Evolutionary conservation across 805 yeast species (phyloP), one percentile per base, ranked within the genome.

Genomic region (Candida loeiensis): DNA sequence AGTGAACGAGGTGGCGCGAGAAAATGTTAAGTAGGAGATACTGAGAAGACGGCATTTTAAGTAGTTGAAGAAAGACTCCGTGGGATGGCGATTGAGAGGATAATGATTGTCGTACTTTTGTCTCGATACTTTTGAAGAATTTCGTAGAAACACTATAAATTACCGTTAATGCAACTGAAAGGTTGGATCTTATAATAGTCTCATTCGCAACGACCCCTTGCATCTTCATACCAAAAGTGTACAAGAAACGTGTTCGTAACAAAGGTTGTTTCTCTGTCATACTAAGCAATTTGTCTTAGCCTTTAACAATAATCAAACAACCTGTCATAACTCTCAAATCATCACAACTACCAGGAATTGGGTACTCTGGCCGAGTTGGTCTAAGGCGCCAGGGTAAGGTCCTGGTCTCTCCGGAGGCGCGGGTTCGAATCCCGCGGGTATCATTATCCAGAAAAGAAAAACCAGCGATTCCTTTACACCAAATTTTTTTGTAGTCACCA

Each of bases 381-480:
- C 49, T 47, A 47, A 47, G 51, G 51, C 51, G 51, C 51, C 51
- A 47, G 51, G 51, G 51, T 47, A 47, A 47, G 51, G 51, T 47
- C 51, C 51, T 47, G 51, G 51, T 47, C 51, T 47, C 51, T 47
- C 43, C 51, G 51, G 51, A 47, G 51, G 51, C 51, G 48, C 51
- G 51, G 40, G 51, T 47, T 47, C 51, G 51, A 47, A 47, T 45
- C 51, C 42, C 50, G 52, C 48, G 52, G 52, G 50, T 46, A 48
- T 48, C 53, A 48, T 43, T 46, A 46, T 46, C 37, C 48, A 37
- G n/a, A 13, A 17, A 30, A 26, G 29, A 39, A 4, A 55, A 46
- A 47, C 50, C 50, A 47, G 50, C 48, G 36, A 47, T 45, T 47
- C 50, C 44, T 40, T 39, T 37, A 40, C 39, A 43, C 31, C 43